These are phyloP conservation scores for Neocatenulostroma microsporum DNA, from an alignment of 2,329 filamentous ascomycete species.

Conservation along the genomic window DNA sequence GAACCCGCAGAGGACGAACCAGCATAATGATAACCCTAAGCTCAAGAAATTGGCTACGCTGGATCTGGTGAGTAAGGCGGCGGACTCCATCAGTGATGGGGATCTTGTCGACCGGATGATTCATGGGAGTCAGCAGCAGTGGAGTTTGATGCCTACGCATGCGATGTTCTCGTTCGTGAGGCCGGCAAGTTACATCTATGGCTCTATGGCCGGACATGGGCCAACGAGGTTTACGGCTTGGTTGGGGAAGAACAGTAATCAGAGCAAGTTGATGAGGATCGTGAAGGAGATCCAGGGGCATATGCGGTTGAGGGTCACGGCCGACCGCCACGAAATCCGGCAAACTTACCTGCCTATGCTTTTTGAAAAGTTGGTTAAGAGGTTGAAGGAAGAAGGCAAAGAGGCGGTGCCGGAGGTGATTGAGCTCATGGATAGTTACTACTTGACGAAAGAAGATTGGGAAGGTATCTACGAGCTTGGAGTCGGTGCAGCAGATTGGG, in stretches of 20 bases:
- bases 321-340: constrained; percentile 85
- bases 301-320: constrained; percentile 85
- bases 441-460: constrained; percentile 87
- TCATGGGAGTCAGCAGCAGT: constrained; percentile 94
- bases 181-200: constrained; percentile 78
- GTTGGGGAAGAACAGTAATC: constrained; percentile 92
- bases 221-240: constrained; percentile 75
- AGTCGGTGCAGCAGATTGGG: constrained; percentile 73
- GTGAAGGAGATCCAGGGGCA: constrained; percentile 94
- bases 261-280: constrained; percentile 63
- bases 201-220: constrained; percentile 55
- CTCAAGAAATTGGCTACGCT: constrained; percentile 74
- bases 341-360: constrained; percentile 89
- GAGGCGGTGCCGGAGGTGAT: constrained; percentile 78
- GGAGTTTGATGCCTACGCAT: constrained; percentile 95
- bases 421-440: constrained; percentile 95
- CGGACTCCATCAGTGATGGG: constrained; percentile 93
- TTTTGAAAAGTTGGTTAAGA: constrained; percentile 71
- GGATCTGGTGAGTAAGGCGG: constrained; percentile 77
- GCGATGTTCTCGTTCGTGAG: constrained; percentile 91
- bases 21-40: constrained; percentile 49
- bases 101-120: constrained; percentile 97
- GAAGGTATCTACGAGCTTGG: constrained; percentile 88
- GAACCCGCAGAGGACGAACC: constrained; percentile 59
- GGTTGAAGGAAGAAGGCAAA: constrained; percentile 69